Percentiles rank a stretch among this genome's conserved stretches.
Evolutionary conservation across 108 stramenopile species (phyloP).

Genomic region (Skeletonema potamos): DNA sequence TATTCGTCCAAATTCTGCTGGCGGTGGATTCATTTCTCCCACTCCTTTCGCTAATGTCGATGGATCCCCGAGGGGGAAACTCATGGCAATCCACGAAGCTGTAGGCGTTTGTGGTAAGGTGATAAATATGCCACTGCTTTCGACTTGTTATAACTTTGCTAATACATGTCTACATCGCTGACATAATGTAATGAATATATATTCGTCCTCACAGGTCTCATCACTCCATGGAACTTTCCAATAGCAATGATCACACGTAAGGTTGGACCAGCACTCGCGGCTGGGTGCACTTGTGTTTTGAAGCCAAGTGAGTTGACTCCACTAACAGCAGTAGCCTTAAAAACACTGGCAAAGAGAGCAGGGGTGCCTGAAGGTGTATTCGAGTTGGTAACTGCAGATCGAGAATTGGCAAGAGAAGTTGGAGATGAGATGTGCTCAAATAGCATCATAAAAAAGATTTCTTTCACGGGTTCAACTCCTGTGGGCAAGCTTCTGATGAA

Average conservation of each 20-base stretch:
- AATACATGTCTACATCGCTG: background rate
- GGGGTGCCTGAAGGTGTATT: constrained; percentile 82
- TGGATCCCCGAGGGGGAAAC: constrained; percentile 54
- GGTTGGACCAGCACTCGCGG: constrained; percentile 87
- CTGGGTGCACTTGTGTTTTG: constrained; percentile 85
- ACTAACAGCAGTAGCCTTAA: constrained; percentile 79
- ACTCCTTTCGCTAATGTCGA: constrained; percentile 53
- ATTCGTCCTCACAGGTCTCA: constrained; percentile 16
- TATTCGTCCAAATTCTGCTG: constrained; percentile 70
- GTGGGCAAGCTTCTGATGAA: constrained; percentile 86
- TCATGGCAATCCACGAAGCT: constrained; percentile 82
- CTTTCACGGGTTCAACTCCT: constrained; percentile 91
- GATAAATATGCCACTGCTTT: too few relatives aligned
- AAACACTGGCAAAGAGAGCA: constrained; percentile 64
- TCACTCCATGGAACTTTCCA: constrained; percentile 99
- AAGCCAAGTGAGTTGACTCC: constrained; percentile 93
- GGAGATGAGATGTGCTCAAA: constrained; percentile 75
- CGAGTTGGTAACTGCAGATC: constrained; percentile 65
- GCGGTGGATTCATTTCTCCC: constrained; percentile 68
- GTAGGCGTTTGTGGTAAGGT: constrained; percentile 75
- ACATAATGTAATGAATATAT: too few relatives aligned
- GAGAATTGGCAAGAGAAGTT: constrained; percentile 48
- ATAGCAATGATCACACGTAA: constrained; percentile 96
- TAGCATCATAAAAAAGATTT: constrained; percentile 78
- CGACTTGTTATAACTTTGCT: background rate